Evolutionary conservation across 441 rosid species (phyloP), one percentile per base, ranked within the genome.

Genomic region (Biscutella laevigata): DNA sequence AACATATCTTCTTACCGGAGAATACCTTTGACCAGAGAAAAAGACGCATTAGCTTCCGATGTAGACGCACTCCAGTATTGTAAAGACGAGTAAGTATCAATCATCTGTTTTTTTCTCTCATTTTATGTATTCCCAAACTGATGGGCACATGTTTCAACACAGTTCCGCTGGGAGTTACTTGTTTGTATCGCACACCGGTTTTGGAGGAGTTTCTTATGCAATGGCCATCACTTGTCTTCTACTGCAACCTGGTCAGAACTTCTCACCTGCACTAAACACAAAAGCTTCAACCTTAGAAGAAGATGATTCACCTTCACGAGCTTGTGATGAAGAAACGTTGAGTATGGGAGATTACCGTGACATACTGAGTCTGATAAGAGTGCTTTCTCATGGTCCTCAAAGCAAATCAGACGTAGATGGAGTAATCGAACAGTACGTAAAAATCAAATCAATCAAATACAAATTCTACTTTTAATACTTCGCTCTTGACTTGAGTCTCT

Each of bases 301-400:
- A 55, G 80, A 59, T 53, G 63, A 67, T 71, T 68, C 71, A 14
- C 71, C 82, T 35, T 68, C 71, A 60, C 69, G 65, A 68, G 71
- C 74, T 39, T 77, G 86, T 55, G 84, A 88, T 58, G 92, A 86
- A 68, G 91, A 80, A 71, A 79, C 94, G 11, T 72, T 70, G 32
- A 78, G 72, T 71, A 83, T 89, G 97, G 97, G 95, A 25, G 99
- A 94, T 53, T 89, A 94, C 55, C 84, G 97, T 14, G 95, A 86
- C 86, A 89, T 89, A 74, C 82, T 94, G 48, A 89, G 80, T 70
- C 97, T 94, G 40, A 84, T 88, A 14, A 84, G 99, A 80, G 99
- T 94, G 67, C 95, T 94, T 38, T 57, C 75, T 45, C 61, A 76
- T 68, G 99, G 99, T 68, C 99, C 97, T 2, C 77, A 77, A 74